These are phyloP conservation scores for Sistotremastrum niveocremeum DNA, from an alignment of 768 basidiomycete genomes.

Conservation along the genomic window DNA sequence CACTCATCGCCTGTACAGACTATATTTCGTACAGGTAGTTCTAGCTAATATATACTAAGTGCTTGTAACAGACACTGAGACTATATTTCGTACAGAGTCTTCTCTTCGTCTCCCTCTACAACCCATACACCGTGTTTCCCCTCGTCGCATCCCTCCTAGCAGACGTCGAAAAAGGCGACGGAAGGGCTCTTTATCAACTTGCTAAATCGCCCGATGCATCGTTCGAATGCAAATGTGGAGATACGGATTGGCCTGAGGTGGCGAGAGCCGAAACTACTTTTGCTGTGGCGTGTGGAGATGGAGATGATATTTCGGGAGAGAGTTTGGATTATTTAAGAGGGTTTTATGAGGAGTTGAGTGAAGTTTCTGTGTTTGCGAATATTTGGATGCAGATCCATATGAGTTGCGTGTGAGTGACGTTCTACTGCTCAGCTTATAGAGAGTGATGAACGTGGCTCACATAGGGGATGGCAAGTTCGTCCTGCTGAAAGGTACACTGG, in stretches of 20 bases:
- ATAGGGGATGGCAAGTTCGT: neutral
- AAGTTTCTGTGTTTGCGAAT: conserved; percentile 10
- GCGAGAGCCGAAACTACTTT: neutral
- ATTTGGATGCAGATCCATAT: conserved; percentile 2
- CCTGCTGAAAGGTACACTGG: neutral
- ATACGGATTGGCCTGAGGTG: neutral
- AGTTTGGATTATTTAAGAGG: conserved; percentile 5
- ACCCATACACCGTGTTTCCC: conserved; percentile 12
- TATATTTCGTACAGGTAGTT: too few species aligned
- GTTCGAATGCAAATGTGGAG: conserved; percentile 1
- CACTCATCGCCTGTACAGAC: too few species aligned
- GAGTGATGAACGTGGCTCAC: neutral
- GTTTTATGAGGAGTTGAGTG: conserved; percentile 2
- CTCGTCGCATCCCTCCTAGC: conserved; percentile 12
- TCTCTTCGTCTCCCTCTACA: conserved; percentile 13
- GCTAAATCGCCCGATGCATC: neutral
- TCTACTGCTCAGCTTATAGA: neutral
- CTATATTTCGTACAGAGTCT: conserved; percentile 8
- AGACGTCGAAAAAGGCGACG: conserved; percentile 15
- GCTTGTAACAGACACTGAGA: too few species aligned
- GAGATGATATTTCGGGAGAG: neutral
- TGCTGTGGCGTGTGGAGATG: conserved; percentile 11
- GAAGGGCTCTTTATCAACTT: conserved; percentile 6
- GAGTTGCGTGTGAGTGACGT: neutral
- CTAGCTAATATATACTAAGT: too few species aligned